A percentile compares a stretch with the other conserved stretches of the same genome.
These are phyloP conservation scores for Dipteronia dyeriana DNA, from an alignment of 345 rosid species.

Conservation along the genomic window DNA sequence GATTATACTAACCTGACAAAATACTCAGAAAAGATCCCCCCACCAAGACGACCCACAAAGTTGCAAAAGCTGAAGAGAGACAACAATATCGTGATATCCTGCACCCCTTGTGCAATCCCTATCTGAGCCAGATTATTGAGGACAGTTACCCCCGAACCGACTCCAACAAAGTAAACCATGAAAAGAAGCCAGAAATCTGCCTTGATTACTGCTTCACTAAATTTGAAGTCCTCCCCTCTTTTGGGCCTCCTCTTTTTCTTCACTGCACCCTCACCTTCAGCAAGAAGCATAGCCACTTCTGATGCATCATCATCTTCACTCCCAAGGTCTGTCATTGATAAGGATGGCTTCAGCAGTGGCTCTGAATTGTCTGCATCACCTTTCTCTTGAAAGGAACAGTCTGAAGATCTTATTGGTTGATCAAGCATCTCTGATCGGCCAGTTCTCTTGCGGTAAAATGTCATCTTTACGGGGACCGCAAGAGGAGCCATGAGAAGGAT, in stretches of 20 bases:
- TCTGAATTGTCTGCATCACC: conserved; percentile 40
- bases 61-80: conserved; percentile 73
- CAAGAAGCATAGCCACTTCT: conserved; percentile 66
- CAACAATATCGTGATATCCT: conserved; percentile 54
- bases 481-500: conserved; percentile 67
- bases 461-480: conserved; percentile 67
- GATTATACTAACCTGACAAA: conserved; percentile 53
- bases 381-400: conserved; percentile 28
- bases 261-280: conserved; percentile 71
- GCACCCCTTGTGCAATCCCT: conserved; percentile 59
- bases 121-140: conserved; percentile 77
- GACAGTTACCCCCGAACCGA: conserved; percentile 69
- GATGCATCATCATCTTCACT: conserved; percentile 41
- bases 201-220: conserved; percentile 61
- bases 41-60: conserved; percentile 66
- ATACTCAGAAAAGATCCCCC: conserved; percentile 62
- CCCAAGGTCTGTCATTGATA: conserved; percentile 34
- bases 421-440: conserved; percentile 25
- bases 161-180: conserved; percentile 63
- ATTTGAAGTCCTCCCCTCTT: conserved; percentile 70
- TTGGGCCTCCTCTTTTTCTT: conserved; percentile 67
- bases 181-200: conserved; percentile 87
- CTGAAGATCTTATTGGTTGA: conserved; percentile 26
- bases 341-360: conserved; percentile 47
- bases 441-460: conserved; percentile 33